phyloP scores from a whole-genome alignment of 2,329 filamentous ascomycete species.

The Camillea tinctor region DNA sequence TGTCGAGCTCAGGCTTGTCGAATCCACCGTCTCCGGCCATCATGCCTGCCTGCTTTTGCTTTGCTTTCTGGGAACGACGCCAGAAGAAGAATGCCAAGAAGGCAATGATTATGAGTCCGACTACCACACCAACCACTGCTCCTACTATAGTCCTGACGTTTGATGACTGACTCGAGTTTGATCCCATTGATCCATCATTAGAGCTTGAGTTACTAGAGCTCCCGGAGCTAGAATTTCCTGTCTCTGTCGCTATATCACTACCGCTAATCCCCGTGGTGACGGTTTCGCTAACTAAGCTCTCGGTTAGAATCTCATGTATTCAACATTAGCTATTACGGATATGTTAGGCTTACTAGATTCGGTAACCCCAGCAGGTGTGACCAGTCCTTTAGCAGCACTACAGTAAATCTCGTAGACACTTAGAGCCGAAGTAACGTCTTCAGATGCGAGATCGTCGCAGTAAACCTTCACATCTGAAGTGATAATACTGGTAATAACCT shows the following conservation, averaged over 20 bases:
- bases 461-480: slow-evolving; percentile 43
- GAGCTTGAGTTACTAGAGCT: slow-evolving; percentile 18
- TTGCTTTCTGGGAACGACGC: slow-evolving; percentile 17
- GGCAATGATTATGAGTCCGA: slow-evolving; percentile 30
- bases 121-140: slow-evolving; percentile 34
- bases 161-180: slow-evolving; percentile 19
- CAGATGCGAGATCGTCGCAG: slow-evolving; percentile 44
- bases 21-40: not conserved
- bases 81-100: slow-evolving; percentile 38
- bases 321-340: slow-evolving; percentile 7
- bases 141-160: slow-evolving; percentile 30
- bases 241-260: slow-evolving; percentile 12
- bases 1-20: slow-evolving; percentile 29
- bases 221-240: slow-evolving; percentile 5
- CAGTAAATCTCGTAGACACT: slow-evolving; percentile 48
- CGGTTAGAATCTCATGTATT: slow-evolving; percentile 16
- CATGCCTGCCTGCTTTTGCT: not conserved
- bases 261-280: slow-evolving; percentile 9
- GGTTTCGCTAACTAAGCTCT: slow-evolving; percentile 25
- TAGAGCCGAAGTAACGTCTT: slow-evolving; percentile 47
- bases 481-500: slow-evolving; percentile 42
- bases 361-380: slow-evolving; percentile 40
- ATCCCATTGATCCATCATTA: slow-evolving; percentile 1
- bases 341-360: slow-evolving; percentile 33
- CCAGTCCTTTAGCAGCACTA: slow-evolving; percentile 44